phyloP scores from a whole-genome alignment of 2,329 filamentous ascomycete species.

The Fusarium sp. region DNA sequence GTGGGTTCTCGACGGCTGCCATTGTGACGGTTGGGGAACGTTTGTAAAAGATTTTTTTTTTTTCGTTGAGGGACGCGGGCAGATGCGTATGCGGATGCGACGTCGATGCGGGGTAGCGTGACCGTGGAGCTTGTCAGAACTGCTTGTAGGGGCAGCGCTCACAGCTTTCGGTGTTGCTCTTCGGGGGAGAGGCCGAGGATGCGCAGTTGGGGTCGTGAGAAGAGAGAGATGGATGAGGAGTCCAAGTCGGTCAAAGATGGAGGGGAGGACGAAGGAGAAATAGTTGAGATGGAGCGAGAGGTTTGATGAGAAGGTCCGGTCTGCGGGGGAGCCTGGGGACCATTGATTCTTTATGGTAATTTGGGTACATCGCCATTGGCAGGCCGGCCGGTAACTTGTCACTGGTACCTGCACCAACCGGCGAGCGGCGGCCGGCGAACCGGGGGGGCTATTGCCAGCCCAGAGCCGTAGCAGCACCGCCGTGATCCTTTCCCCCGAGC shows the following conservation, averaged over 20 bases:
- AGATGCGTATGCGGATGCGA: slow-evolving; percentile 33
- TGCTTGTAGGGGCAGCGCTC: slow-evolving; percentile 39
- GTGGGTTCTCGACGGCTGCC: slow-evolving; percentile 39
- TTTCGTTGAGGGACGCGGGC: slow-evolving; percentile 29
- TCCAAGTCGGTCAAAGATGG: slow-evolving; percentile 1
- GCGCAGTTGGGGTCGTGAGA: slow-evolving; percentile 19
- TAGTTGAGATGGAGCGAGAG: slow-evolving; percentile 29
- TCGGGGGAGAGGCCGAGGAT: slow-evolving; percentile 19
- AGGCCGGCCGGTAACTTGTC: slow-evolving; percentile 31
- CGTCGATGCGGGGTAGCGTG: slow-evolving; percentile 42
- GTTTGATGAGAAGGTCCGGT: slow-evolving; percentile 37
- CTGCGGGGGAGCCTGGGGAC: slow-evolving; percentile 37
- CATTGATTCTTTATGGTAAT: slow-evolving; percentile 43
- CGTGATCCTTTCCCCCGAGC: slow-evolving; percentile 46
- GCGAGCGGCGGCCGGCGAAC: slow-evolving; percentile 42
- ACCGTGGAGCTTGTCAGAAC: slow-evolving; percentile 42
- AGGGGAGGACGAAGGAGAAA: slow-evolving; percentile 23
- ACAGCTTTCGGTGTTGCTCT: slow-evolving; percentile 41
- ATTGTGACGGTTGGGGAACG: slow-evolving; percentile 33
- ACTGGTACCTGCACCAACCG: slow-evolving; percentile 41
- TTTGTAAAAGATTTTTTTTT: slow-evolving; percentile 17
- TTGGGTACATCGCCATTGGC: slow-evolving; percentile 37
- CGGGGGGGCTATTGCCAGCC: slow-evolving; percentile 34
- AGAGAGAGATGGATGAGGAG: slow-evolving; percentile 9
- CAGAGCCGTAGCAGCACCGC: slow-evolving; percentile 27